phyloP scores from a whole-genome alignment of 208 protist genomes.

The Angomonas ambiguus region DNA sequence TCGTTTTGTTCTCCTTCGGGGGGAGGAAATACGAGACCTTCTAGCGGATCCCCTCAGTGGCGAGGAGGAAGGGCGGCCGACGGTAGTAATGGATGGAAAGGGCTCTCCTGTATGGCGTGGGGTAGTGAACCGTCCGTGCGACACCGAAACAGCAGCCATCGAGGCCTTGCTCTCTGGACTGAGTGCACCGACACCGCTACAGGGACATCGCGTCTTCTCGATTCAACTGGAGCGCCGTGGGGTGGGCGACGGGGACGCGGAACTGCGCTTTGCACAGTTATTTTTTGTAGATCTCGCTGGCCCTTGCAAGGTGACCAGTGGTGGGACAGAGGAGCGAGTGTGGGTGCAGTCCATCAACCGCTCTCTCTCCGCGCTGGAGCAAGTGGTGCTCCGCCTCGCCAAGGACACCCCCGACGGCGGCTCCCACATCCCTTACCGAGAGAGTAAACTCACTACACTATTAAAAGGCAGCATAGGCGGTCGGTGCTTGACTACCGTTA shows the following conservation, averaged over 20 bases:
- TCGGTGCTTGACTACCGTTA: conserved; percentile 68
- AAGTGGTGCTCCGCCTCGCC: conserved; percentile 81
- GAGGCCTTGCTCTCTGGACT: conserved; percentile 77
- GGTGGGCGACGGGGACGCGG: conserved; percentile 62
- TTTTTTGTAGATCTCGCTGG: conserved; percentile 92
- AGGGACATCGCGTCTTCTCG: conserved; percentile 79
- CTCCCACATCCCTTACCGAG: conserved; percentile 69
- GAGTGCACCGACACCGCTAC: conserved; percentile 20
- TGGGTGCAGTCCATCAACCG: conserved; percentile 46
- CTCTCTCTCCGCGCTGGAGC: conserved; percentile 89
- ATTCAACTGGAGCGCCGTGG: conserved; percentile 66
- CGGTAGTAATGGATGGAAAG: conserved; percentile 26
- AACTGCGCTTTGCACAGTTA: conserved; percentile 34
- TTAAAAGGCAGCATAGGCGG: conserved; percentile 86
- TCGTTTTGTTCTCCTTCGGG: conserved; percentile 71
- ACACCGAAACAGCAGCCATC: conserved; percentile 73
- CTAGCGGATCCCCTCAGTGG: conserved; percentile 67
- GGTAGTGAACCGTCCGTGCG: conserved; percentile 32
- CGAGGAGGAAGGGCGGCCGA: conserved; percentile 25
- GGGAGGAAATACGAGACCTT: conserved; percentile 66
- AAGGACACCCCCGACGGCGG: conserved; percentile 25
- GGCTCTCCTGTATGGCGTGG: conserved; percentile 28
- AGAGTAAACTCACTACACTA: conserved; percentile 89
- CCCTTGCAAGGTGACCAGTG: conserved; percentile 34
- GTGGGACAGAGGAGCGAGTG: neutral